Base-by-base conservation (phyloP, 2,329 filamentous ascomycete species). In the Pleoardoris graminearum region DNA sequence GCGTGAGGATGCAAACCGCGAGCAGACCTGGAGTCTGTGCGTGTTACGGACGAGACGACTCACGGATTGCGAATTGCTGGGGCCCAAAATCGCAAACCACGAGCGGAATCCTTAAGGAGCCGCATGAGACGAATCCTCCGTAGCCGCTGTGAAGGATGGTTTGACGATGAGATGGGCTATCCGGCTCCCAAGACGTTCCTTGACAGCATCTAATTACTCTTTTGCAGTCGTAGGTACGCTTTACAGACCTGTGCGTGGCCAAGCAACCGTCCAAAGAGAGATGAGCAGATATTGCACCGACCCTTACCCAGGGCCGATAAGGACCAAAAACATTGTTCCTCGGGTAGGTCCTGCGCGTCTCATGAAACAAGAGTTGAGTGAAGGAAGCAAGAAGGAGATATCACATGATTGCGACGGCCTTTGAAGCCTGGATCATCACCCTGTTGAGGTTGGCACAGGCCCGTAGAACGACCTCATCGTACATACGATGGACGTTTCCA, bases 31-130 rank as follows among this genome's bases (percentile, higher is more conserved):
- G 22, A 38, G 44, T 37, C 33, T 47, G 43, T 46, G 44, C 44
- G 44, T 36, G 16, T 29, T 14, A 47, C 16, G 33, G 10, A 22
- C 23, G 22, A 23, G 22, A 25, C 10, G 25, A 30, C 12, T 25
- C 32, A 37, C n/a, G 19, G 22, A 25, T 27, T 17, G 44, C 22
- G 33, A 47, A n/a, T 47, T 23, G 22, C 17, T 47, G 44, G 44
- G 44, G 44, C 33, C 22, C 16, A 30, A 35, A 29, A 25, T n/a
- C 33, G 12, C 38, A 21, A 19, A n/a, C 27, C 10, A 44, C 7
- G 27, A 29, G 16, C 32, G 22, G 33, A 17, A 47, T 47, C 33
- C 44, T 47, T 12, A 22, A 47, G 44, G 44, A 47, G 33, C 44
- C 44, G 44, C 23, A 37, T n/a, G 8, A 38, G 33, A 21, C 12